Conservation (phyloP, 768 basidiomycete genomes). For the Kwoniella shandongensis region DNA sequence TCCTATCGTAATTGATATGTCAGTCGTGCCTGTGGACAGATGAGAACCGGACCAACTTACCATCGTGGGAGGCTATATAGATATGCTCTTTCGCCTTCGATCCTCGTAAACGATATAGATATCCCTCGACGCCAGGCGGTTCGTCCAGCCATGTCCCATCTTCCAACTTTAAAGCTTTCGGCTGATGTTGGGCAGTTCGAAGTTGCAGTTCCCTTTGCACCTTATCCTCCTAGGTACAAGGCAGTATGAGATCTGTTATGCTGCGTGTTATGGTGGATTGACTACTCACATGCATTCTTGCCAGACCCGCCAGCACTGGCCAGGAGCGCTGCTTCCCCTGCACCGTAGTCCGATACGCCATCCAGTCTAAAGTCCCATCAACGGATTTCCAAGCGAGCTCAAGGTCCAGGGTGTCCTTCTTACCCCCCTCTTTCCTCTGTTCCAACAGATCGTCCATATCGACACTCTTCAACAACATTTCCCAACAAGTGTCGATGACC, state of each 20-base stretch:
- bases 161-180: slow-evolving; percentile 56
- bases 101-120: slow-evolving; percentile 56
- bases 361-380: slow-evolving; percentile 75
- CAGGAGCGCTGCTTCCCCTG: slow-evolving; percentile 65
- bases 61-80: slow-evolving; percentile 42
- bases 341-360: slow-evolving; percentile 64
- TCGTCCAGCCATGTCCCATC: slow-evolving; percentile 63
- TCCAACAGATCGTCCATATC: slow-evolving; percentile 68
- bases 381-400: slow-evolving; percentile 76
- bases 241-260: not conserved
- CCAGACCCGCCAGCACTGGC: slow-evolving; percentile 73
- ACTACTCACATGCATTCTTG: slow-evolving; percentile 65
- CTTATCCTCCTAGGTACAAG: slow-evolving; percentile 23
- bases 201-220: slow-evolving; percentile 62
- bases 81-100: slow-evolving; percentile 28
- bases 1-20: slow-evolving; percentile 21
- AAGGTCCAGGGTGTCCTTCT: slow-evolving; percentile 57
- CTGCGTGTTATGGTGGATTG: not conserved
- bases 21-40: not conserved
- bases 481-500: slow-evolving; percentile 65
- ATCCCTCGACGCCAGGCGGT: slow-evolving; percentile 83
- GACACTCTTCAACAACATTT: slow-evolving; percentile 58
- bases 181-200: slow-evolving; percentile 69
- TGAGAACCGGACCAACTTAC: slow-evolving; percentile 21
- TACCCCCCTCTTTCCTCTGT: slow-evolving; percentile 54